phyloP scores from a whole-genome alignment of 2,329 filamentous ascomycete species.

The Xylaria sp. region DNA sequence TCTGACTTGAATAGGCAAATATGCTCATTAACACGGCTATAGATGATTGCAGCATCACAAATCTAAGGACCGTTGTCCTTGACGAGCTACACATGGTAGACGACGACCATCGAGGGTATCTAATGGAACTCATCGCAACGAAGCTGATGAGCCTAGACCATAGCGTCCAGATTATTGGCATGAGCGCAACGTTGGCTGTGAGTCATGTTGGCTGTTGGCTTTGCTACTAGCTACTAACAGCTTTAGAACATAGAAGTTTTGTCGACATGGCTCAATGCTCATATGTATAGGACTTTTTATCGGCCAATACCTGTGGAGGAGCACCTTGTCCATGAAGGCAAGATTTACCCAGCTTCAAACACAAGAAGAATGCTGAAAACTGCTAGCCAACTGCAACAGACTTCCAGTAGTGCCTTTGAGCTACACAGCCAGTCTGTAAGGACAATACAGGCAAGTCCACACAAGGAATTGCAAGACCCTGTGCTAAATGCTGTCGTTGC shows the following conservation, averaged over 20 bases:
- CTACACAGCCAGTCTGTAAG: constrained; percentile 56
- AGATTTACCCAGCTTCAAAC: constrained; percentile 71
- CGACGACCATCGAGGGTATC: constrained; percentile 78
- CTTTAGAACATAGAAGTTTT: constrained; percentile 74
- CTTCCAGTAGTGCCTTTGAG: constrained; percentile 51
- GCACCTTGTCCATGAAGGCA: constrained; percentile 76
- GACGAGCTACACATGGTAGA: constrained; percentile 88
- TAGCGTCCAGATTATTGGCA: constrained; percentile 76
- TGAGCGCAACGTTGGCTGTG: constrained; percentile 83
- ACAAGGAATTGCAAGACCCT: constrained; percentile 72
- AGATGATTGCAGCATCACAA: constrained; percentile 73
- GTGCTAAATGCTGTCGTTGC: constrained; percentile 77
- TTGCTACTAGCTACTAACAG: constrained; percentile 28
- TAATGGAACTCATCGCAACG: constrained; percentile 78
- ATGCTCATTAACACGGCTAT: constrained; percentile 78
- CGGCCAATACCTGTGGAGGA: constrained; percentile 81
- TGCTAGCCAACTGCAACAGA: constrained; percentile 61
- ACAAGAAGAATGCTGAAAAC: constrained; percentile 69
- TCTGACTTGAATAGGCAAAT: constrained; percentile 68
- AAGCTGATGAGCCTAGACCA: constrained; percentile 77
- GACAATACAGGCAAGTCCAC: constrained; percentile 64
- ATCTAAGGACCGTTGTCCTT: constrained; percentile 74
- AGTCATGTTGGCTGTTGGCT: constrained; percentile 43
- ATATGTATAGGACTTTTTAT: constrained; percentile 78
- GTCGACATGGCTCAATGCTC: constrained; percentile 75